A percentile compares a stretch with the other conserved stretches of the same genome.
phyloP scores from a whole-genome alignment of 306 rosid species.

The Cajanus cajan region DNA sequence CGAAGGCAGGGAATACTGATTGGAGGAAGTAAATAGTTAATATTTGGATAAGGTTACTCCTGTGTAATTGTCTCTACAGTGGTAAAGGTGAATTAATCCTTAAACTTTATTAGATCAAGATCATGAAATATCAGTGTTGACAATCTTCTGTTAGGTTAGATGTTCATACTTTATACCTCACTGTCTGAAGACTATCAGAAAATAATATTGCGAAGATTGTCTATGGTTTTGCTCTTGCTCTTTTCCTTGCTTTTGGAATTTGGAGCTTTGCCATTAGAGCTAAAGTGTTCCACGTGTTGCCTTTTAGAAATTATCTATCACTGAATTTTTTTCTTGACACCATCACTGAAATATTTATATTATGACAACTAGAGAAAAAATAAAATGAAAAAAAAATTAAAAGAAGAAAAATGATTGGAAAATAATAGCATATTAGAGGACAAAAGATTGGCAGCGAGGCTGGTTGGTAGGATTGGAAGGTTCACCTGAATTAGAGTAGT shows the following conservation, averaged over 20 bases:
- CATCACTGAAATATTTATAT: neutral
- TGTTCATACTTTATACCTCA: neutral
- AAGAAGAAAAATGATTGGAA: neutral
- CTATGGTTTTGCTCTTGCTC: neutral
- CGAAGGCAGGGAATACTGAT: slow-evolving; percentile 28
- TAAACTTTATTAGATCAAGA: neutral
- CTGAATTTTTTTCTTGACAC: no score
- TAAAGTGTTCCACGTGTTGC: neutral
- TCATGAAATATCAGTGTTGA: neutral
- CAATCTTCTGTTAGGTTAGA: neutral
- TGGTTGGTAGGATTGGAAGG: neutral
- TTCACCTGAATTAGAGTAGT: neutral
- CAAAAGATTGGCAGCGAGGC: neutral
- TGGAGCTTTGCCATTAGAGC: neutral
- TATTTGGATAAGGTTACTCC: neutral
- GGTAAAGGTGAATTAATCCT: neutral
- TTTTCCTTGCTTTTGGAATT: neutral
- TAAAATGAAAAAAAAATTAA: neutral
- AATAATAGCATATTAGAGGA: neutral
- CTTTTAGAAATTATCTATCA: neutral
- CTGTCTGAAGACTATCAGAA: neutral
- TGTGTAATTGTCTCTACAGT: neutral
- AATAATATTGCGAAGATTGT: neutral
- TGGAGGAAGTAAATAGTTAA: slow-evolving; percentile 20
- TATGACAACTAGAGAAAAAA: neutral